These are phyloP conservation scores for Tulasnella sp. DNA, from an alignment of 768 basidiomycete genomes.

Conservation along the genomic window DNA sequence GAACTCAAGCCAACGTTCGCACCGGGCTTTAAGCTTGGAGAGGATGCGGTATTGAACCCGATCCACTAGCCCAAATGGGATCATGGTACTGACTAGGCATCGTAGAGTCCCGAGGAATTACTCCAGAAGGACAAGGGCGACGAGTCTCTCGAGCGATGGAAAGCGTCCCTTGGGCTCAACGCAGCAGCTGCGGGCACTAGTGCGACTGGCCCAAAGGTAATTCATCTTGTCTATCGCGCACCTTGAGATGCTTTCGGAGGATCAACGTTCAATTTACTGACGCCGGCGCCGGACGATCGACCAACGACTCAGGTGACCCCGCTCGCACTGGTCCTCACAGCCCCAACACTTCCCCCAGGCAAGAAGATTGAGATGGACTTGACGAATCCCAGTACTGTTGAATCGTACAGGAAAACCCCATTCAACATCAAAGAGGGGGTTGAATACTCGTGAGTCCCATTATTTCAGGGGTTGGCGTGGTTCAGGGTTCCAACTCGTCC, in stretches of 20 bases:
- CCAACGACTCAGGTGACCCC: constrained; percentile 60
- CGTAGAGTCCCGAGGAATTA: constrained; percentile 74
- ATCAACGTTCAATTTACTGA: neutral
- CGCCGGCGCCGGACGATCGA: neutral
- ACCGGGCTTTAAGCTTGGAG: constrained; percentile 71
- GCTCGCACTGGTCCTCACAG: constrained; percentile 75
- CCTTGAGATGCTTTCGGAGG: neutral
- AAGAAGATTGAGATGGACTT: constrained; percentile 72
- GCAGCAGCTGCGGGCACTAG: constrained; percentile 46
- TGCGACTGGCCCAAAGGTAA: constrained; percentile 68
- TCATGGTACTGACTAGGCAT: neutral
- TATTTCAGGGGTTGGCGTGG: neutral
- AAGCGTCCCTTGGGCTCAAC: constrained; percentile 83
- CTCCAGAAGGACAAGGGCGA: constrained; percentile 85
- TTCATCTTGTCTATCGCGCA: constrained; percentile 19
- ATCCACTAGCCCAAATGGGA: neutral
- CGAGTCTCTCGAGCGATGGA: constrained; percentile 94
- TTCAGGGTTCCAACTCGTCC: constrained; percentile 3
- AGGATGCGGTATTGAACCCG: constrained; percentile 47
- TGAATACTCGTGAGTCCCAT: constrained; percentile 72
- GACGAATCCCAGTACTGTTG: constrained; percentile 52
- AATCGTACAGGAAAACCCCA: constrained; percentile 75
- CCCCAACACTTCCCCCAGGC: constrained; percentile 63
- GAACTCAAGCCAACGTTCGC: constrained; percentile 80
- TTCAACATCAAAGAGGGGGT: constrained; percentile 80